Conservation (phyloP, 2,329 filamentous ascomycete genomes). For the Trichoderma guizhouense region DNA sequence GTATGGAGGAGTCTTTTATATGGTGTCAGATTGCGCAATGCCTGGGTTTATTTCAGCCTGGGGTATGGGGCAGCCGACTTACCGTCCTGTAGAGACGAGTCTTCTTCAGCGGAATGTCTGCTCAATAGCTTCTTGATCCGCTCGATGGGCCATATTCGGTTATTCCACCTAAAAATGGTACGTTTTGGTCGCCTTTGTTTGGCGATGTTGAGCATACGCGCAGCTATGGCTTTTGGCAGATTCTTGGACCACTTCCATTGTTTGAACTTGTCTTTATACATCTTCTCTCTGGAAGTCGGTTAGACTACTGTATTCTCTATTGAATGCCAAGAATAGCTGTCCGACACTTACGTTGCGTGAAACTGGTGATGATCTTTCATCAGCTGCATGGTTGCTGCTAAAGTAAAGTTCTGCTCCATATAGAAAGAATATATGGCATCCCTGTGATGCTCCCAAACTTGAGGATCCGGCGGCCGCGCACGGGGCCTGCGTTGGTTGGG, state of each 20-base stretch:
- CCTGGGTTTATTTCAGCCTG: too few relatives aligned
- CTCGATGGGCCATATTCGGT: background rate
- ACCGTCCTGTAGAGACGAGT: background rate
- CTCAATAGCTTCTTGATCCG: background rate
- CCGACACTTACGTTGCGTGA: background rate
- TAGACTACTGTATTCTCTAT: background rate
- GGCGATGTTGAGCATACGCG: too few relatives aligned
- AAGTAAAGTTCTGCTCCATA: background rate
- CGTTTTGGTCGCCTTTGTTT: accelerated
- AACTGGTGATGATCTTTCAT: background rate
- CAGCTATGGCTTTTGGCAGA: background rate
- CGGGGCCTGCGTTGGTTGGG: background rate
- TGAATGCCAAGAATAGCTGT: too few relatives aligned
- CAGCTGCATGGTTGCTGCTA: background rate
- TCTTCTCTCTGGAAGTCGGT: background rate
- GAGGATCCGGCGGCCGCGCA: background rate
- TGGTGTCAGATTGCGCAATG: background rate
- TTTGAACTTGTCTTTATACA: background rate
- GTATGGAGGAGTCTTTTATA: background rate
- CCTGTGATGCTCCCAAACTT: background rate
- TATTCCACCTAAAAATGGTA: too few relatives aligned
- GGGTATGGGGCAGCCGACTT: background rate
- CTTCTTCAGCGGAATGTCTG: background rate
- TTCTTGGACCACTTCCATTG: background rate
- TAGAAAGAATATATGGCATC: background rate